Evolutionary conservation across 305 asterid species (phyloP).

Genomic region (Fraxinus paxiana): DNA sequence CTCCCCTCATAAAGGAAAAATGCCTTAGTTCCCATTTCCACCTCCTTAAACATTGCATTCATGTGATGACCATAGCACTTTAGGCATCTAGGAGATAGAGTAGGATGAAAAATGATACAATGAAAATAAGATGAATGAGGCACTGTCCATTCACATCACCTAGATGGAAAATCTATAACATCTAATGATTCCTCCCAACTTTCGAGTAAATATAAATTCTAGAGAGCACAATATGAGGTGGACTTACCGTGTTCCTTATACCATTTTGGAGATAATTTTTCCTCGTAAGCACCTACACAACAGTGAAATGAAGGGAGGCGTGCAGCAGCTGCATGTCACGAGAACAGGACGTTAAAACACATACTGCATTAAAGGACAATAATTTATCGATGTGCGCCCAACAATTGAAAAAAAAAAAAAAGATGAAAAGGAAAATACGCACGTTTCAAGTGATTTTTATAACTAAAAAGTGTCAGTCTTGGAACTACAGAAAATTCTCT

Average conservation of each 20-base stretch:
- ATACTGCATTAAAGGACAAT: not conserved
- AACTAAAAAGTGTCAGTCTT: not conserved
- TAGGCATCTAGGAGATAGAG: not conserved
- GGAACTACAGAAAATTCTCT: not conserved
- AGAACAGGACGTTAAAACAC: conserved; percentile 14
- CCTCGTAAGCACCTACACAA: conserved; percentile 75
- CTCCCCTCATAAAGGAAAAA: not conserved
- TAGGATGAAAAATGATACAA: not conserved
- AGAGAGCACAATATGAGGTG: conserved; percentile 10
- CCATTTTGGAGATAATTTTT: conserved; percentile 66
- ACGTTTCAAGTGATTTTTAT: not conserved
- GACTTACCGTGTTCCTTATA: conserved; percentile 68
- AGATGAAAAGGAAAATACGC: not conserved
- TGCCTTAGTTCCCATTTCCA: not conserved
- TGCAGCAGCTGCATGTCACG: conserved; percentile 55
- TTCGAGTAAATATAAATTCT: not conserved
- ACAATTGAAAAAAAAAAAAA: not conserved
- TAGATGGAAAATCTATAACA: not conserved
- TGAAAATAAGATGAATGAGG: not conserved
- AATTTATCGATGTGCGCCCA: not conserved
- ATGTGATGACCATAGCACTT: not conserved
- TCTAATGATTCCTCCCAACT: not conserved
- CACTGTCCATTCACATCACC: not conserved
- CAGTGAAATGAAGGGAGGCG: conserved; percentile 78
- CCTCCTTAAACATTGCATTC: not conserved